Evolutionary conservation across 2,329 filamentous ascomycete species (phyloP), one percentile per base, ranked within the genome.

Genomic region (Nemania sp.): DNA sequence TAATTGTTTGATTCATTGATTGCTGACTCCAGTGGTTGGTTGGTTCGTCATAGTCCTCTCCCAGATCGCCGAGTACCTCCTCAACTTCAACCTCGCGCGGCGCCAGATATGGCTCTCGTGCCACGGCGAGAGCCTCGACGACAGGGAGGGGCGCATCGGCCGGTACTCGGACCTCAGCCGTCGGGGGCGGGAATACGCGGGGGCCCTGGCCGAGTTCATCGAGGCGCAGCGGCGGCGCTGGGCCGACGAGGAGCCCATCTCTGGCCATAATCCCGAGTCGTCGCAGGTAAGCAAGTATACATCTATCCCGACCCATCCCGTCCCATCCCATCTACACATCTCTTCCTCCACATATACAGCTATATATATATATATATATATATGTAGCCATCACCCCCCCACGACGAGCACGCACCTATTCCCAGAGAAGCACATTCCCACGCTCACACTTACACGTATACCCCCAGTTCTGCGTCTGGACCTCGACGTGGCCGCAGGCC

Each of bases 21-120:
- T n/a, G n/a, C n/a, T n/a, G n/a, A n/a, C n/a, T n/a, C n/a, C n/a
- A n/a, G n/a, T n/a, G n/a, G n/a, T n/a, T n/a, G n/a, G n/a, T n/a
- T n/a, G n/a, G n/a, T n/a, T n/a, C n/a, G n/a, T n/a, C n/a, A n/a
- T n/a, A n/a, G 54, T 63, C 52, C n/a, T 56, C 13, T 63, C 60
- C 12, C 60, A 63, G 53, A 63, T 60, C 35, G 57, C 57, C 34
- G 60, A 63, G 53, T 63, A 63, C 15, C 60, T 63, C 13, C 60
- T 60, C 57, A 63, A 63, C 20, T 63, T 63, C 57, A 63, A 63
- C 43, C 43, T 63, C 1, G 60, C 57, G 7, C 21, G 37, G 15
- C 60, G 60, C 10, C 57, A 60, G 35, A 63, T 63, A 9, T 63
- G 60, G 60, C 52, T 63, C 20, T 49, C 60, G n/a, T 57, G 57